These are phyloP conservation scores for Effrenium voratum DNA, from an alignment of 73 alveolate genomes.

Conservation along the genomic window DNA sequence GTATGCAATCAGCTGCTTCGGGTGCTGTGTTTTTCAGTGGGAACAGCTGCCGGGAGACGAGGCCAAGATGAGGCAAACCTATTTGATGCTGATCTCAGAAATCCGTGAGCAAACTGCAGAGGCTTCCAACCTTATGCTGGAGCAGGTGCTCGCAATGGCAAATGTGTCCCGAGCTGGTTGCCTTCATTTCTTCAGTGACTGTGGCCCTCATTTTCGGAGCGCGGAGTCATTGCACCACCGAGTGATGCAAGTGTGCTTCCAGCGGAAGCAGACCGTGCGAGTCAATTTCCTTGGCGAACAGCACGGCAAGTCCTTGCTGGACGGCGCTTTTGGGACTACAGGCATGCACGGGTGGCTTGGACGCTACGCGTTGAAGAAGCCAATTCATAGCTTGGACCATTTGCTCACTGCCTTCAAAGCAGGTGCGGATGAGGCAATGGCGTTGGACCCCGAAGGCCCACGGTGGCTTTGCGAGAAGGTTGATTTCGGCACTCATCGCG, in stretches of 20 bases:
- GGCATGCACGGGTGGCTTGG: constrained; percentile 16
- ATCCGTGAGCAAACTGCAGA: not conserved
- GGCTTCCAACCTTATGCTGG: not conserved
- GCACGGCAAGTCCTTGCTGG: not conserved
- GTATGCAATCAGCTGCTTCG: not conserved
- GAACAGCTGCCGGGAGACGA: not conserved
- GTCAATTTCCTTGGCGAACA: not conserved
- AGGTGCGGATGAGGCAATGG: not conserved
- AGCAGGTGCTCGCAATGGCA: not conserved
- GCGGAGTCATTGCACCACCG: not conserved
- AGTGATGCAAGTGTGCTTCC: not conserved
- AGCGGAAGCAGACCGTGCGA: not conserved
- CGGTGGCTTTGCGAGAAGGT: not conserved
- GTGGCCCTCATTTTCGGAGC: not conserved
- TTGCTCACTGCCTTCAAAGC: not conserved
- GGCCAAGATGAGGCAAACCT: not conserved
- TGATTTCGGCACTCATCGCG: not conserved
- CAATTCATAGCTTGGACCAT: not conserved
- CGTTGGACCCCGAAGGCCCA: not conserved
- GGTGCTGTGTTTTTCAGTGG: not conserved
- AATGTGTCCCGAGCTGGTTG: not conserved
- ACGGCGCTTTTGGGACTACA: not conserved
- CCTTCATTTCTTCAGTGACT: not conserved
- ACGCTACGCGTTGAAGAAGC: not conserved
- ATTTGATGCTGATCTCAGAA: not conserved